A percentile compares a stretch with the other conserved stretches of the same genome.
phyloP scores from a whole-genome alignment of 2,329 filamentous ascomycete genomes.

The Aspergillus luchuensis region DNA sequence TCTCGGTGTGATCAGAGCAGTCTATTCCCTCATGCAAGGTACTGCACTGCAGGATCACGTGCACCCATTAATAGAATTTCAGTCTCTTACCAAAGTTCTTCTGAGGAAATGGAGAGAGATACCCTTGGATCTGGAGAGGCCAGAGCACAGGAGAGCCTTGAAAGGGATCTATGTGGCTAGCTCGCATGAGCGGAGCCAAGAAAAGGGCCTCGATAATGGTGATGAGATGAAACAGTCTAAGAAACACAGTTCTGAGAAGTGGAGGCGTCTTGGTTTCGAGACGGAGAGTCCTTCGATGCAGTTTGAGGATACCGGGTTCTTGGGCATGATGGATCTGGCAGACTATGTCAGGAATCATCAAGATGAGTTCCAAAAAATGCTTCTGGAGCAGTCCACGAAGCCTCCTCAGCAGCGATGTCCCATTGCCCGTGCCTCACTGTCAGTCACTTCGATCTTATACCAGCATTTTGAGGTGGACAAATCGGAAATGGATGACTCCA shows the following conservation, averaged over 20 bases:
- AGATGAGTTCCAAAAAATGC: constrained; percentile 86
- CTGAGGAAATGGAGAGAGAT: constrained; percentile 87
- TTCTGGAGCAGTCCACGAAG: constrained; percentile 83
- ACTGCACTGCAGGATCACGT: constrained; percentile 88
- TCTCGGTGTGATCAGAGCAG: constrained; percentile 86
- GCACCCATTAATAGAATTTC: constrained; percentile 88
- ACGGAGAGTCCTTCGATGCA: constrained; percentile 84
- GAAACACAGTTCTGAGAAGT: constrained; percentile 85
- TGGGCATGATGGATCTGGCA: constrained; percentile 96
- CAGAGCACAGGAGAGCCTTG: constrained; percentile 84
- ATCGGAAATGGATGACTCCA: constrained; percentile 74
- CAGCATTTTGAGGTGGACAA: constrained; percentile 95
- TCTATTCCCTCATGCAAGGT: constrained; percentile 92
- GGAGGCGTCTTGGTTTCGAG: constrained; percentile 88
- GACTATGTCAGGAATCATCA: constrained; percentile 92
- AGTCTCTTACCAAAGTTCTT: constrained; percentile 84
- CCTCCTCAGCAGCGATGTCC: constrained; percentile 76
- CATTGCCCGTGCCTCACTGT: constrained; percentile 80
- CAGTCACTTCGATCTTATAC: constrained; percentile 84
- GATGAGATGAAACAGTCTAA: constrained; percentile 60
- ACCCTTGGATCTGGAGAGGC: constrained; percentile 77
- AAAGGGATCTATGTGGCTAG: constrained; percentile 85
- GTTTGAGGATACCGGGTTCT: constrained; percentile 80
- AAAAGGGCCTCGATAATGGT: constrained; percentile 34
- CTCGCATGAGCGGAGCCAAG: constrained; percentile 47